These are phyloP conservation scores for Brassica incana DNA, from an alignment of 345 rosid species.

Conservation along the genomic window DNA sequence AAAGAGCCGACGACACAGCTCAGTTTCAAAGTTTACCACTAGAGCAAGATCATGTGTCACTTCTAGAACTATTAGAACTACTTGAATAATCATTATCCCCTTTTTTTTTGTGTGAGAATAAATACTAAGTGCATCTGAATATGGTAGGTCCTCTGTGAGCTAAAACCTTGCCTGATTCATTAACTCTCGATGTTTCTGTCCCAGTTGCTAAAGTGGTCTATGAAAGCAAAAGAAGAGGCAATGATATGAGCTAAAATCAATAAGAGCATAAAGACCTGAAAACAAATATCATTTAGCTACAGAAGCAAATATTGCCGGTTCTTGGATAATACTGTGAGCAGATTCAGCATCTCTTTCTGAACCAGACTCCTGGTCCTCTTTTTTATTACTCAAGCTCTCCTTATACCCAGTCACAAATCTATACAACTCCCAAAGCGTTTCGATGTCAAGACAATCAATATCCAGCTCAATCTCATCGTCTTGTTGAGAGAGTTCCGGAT, in stretches of 20 bases:
- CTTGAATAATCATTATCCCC: not conserved
- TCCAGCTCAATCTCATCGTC: conserved; percentile 85
- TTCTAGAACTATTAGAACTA: conserved; percentile 38
- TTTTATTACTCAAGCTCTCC: conserved; percentile 50
- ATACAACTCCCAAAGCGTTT: conserved; percentile 91
- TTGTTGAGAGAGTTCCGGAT: conserved; percentile 62
- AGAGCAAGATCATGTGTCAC: conserved; percentile 37
- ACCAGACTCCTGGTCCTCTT: conserved; percentile 47
- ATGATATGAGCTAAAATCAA: too few relatives aligned
- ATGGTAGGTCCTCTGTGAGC: too few relatives aligned
- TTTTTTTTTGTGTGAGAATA: too few relatives aligned
- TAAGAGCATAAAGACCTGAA: conserved; percentile 24
- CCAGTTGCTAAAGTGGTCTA: too few relatives aligned
- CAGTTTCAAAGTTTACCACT: conserved; percentile 31
- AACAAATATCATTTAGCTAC: too few relatives aligned
- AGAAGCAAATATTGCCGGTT: too few relatives aligned
- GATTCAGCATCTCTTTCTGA: conserved; percentile 44
- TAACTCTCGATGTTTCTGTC: too few relatives aligned
- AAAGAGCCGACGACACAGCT: not conserved
- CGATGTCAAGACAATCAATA: conserved; percentile 69
- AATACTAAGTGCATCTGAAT: too few relatives aligned
- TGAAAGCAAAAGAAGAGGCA: too few relatives aligned
- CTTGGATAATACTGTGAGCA: conserved; percentile 15
- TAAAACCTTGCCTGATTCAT: too few relatives aligned
- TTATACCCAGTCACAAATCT: conserved; percentile 55